Evolutionary conservation across 78 protist species (phyloP), one percentile per base, ranked within the genome.

Genomic region (Goniomonas avonlea): DNA sequence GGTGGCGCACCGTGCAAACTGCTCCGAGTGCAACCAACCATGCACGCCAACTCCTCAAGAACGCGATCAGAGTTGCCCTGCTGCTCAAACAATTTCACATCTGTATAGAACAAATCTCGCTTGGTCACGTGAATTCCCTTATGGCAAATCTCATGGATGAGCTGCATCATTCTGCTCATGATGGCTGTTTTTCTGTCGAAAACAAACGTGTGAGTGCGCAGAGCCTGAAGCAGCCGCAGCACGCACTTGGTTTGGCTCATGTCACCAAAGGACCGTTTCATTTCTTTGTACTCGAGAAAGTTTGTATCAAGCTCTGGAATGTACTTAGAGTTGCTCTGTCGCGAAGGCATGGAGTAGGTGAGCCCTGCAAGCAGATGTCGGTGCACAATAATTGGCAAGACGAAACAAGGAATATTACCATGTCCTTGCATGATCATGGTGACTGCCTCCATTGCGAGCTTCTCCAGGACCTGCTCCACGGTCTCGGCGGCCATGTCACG

Each of bases 81-180:
- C 45, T 86, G 73, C 40, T 45, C 27, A 20, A 86, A 86, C 15
- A 86, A 86, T 34, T 85, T 85, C 39, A 86, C 90, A 58, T 86
- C 90, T 39, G 90, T 75, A 61, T 86, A 86, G 56, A 86, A 86
- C 25, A 86, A 58, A 41, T 86, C 90, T 32, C 90, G 86, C 74
- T 86, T 86, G 4, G 90, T 86, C 66, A 53, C 39, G 81, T 86
- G 90, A 1, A 86, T 86, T 15, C 69, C 31, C 82, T 86, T 81
- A 38, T 27, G 17, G 43, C 58, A 23, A 2, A 86, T 68, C 61
- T 86, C 86, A 61, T 80, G 85, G 13, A 82, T 50, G 1, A 86
- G 56, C 53, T 71, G 79, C 27, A 86, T 61, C 27, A 86, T 65
- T 5, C 86, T 39, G 31, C 85, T 82, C 25, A 75, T 86, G 47